phyloP scores from a whole-genome alignment of 768 basidiomycete species.

The Naganishia kalamii region DNA sequence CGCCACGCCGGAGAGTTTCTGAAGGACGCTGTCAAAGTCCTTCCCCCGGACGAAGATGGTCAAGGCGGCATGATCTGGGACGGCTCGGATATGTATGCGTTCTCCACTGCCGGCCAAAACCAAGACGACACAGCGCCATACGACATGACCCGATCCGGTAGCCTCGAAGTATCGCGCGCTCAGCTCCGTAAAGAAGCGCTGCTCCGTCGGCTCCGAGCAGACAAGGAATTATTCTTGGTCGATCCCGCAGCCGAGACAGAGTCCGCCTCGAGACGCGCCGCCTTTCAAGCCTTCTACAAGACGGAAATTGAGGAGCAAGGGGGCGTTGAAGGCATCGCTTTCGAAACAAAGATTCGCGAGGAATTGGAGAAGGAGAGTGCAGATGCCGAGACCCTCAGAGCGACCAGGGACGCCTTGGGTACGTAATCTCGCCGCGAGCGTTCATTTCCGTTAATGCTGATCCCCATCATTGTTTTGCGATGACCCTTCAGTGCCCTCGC shows the following conservation, averaged over 20 bases:
- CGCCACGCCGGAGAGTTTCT: constrained; percentile 59
- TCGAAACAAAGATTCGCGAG: constrained; percentile 10
- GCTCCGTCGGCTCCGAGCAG: constrained; percentile 63
- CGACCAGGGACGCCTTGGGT: constrained; percentile 38
- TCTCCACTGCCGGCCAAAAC: constrained; percentile 49
- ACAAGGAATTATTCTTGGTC: constrained; percentile 66
- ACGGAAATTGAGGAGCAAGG: constrained; percentile 22
- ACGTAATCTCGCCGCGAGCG: constrained; percentile 13
- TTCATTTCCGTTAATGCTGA: background rate
- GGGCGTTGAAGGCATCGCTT: constrained; percentile 15
- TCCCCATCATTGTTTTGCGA: background rate
- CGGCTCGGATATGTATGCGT: constrained; percentile 77
- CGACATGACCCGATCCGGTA: constrained; percentile 27
- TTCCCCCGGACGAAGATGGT: constrained; percentile 67
- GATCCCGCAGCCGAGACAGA: constrained; percentile 66
- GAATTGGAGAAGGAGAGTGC: constrained; percentile 29
- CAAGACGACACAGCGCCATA: background rate
- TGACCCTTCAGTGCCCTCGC: constrained; percentile 35
- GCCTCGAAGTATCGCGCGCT: constrained; percentile 51
- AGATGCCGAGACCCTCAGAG: constrained; percentile 36
- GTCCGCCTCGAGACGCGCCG: constrained; percentile 30
- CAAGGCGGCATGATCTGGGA: constrained; percentile 59
- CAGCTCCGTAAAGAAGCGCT: constrained; percentile 63
- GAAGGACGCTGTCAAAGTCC: constrained; percentile 83
- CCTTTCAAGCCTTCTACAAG: constrained; percentile 33